Conservation (phyloP, 768 basidiomycete genomes). For the Rhodocollybia butyracea region DNA sequence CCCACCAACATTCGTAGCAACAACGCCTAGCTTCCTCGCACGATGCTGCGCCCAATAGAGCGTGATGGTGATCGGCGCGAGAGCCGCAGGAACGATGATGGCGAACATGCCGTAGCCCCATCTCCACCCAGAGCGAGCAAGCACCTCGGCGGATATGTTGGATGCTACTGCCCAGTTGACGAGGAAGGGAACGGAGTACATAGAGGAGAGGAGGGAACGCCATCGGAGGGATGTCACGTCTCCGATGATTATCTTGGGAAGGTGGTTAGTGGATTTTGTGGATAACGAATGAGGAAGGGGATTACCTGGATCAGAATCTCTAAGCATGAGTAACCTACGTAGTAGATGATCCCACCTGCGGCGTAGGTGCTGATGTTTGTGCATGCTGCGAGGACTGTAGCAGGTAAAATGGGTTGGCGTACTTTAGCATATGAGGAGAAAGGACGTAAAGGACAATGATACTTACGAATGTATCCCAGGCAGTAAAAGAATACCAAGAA, state of each 20-base stretch:
- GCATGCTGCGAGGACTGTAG: constrained; percentile 31
- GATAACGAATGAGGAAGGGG: constrained; percentile 9
- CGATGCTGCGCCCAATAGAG: constrained; percentile 33
- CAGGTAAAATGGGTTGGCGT: not conserved
- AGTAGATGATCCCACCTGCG: constrained; percentile 37
- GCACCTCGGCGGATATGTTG: constrained; percentile 28
- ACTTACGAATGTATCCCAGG: constrained; percentile 23
- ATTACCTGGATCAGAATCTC: constrained; percentile 30
- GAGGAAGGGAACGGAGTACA: constrained; percentile 39
- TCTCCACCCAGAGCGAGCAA: constrained; percentile 34
- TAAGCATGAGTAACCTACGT: constrained; percentile 39
- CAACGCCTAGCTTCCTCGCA: constrained; percentile 25
- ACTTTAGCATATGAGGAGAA: not conserved
- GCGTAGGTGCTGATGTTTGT: constrained; percentile 26
- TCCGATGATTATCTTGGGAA: constrained; percentile 39
- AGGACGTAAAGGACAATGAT: not conserved
- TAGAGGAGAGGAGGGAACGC: constrained; percentile 34
- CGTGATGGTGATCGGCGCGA: constrained; percentile 31
- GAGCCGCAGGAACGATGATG: constrained; percentile 30
- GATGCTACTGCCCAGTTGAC: constrained; percentile 42
- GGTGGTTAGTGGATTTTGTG: constrained; percentile 40
- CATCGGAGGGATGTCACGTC: constrained; percentile 33
- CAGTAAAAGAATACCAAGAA: constrained; percentile 39
- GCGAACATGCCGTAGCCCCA: constrained; percentile 40
- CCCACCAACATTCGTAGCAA: constrained; percentile 8